Evolutionary conservation across 371 early-diverging fungal species (phyloP).

Genomic region (Mucor indicus): DNA sequence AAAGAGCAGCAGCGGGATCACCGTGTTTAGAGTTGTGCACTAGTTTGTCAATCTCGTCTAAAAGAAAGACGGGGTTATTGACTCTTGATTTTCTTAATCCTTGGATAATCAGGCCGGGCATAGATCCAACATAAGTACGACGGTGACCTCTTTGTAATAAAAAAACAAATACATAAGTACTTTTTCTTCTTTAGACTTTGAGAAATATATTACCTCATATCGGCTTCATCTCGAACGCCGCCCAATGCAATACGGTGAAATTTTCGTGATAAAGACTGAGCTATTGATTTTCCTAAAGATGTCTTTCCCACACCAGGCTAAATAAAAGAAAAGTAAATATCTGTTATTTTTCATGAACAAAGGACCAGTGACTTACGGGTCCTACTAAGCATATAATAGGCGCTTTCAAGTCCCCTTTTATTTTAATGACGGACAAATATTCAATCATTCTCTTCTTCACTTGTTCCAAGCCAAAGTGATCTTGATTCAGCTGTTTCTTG

Average conservation of each 20-base stretch:
- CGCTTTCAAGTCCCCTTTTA: conserved; percentile 69
- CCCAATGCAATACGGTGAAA: conserved; percentile 84
- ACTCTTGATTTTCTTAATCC: conserved; percentile 66
- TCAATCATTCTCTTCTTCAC: conserved; percentile 82
- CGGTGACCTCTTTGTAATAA: conserved; percentile 84
- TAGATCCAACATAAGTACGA: conserved; percentile 83
- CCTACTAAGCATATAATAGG: conserved; percentile 82
- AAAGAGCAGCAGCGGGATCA: conserved; percentile 80
- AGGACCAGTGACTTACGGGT: conserved; percentile 29
- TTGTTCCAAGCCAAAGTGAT: conserved; percentile 80
- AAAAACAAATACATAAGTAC: background rate
- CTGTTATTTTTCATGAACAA: too few relatives aligned
- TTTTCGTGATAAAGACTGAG: conserved; percentile 69
- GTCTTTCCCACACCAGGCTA: conserved; percentile 84
- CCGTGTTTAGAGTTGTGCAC: conserved; percentile 62
- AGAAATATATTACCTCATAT: conserved; percentile 50
- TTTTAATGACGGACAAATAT: conserved; percentile 74
- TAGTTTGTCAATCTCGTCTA: conserved; percentile 87
- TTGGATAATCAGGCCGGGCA: conserved; percentile 83
- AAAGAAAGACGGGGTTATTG: conserved; percentile 70
- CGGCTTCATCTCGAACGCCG: conserved; percentile 85
- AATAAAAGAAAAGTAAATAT: background rate
- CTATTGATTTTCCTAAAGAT: conserved; percentile 75
- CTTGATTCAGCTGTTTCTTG: conserved; percentile 65
- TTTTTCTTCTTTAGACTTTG: background rate